A percentile compares a stretch with the other conserved stretches of the same genome.
These are phyloP conservation scores for Vitis labrusca DNA, from an alignment of 164 flowering plant genomes.

Conservation along the genomic window DNA sequence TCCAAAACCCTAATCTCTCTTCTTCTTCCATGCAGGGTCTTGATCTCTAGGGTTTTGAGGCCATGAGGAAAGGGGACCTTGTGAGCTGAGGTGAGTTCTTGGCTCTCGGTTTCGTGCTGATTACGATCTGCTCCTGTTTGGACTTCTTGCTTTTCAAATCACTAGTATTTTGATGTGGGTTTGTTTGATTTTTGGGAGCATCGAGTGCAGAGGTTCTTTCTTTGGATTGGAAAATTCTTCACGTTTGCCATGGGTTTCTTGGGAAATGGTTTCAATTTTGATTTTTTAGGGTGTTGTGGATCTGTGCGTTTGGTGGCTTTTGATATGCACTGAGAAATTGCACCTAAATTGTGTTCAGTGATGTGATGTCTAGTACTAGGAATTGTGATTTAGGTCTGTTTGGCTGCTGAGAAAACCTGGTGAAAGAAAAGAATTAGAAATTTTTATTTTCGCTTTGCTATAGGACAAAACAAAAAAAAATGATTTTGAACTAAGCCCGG, in stretches of 20 bases:
- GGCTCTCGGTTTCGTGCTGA: constrained; percentile 6
- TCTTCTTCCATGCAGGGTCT: constrained; percentile 5
- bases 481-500: too few species aligned
- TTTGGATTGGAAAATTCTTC: background rate
- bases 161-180: background rate
- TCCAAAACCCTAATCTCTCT: constrained; percentile 11
- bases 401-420: too few species aligned
- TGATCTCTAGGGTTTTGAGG: constrained; percentile 2
- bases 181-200: constrained; percentile 3
- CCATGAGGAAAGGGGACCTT: background rate
- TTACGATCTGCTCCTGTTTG: constrained; percentile 16
- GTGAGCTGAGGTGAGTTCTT: constrained; percentile 23
- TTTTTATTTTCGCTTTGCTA: too few species aligned
- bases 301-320: constrained; percentile 1
- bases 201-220: constrained; percentile 5
- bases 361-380: background rate
- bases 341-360: background rate
- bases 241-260: background rate
- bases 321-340: constrained; percentile 6
- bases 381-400: background rate
- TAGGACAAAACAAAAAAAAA: too few species aligned
- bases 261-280: background rate
- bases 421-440: too few species aligned
- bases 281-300: constrained; percentile 7
- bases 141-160: background rate